A percentile compares a stretch with the other conserved stretches of the same genome.
Evolutionary conservation across 495 filamentous ascomycete species (phyloP).

Genomic region (Podospora comata): DNA sequence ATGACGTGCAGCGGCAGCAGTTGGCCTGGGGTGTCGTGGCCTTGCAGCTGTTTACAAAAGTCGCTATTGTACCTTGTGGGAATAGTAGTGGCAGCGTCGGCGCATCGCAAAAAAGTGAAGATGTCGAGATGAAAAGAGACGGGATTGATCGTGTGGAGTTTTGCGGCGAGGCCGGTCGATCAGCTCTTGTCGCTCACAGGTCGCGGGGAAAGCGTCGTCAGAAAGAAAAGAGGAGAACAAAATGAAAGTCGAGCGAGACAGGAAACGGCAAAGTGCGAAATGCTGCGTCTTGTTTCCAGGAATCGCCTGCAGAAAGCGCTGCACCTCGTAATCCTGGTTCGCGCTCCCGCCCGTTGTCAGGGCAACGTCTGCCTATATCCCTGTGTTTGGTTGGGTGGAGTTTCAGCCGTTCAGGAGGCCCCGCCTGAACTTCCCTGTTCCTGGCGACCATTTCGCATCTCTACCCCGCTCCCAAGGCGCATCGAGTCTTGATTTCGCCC

Average conservation of each 20-base stretch:
- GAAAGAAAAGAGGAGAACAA: slow-evolving; percentile 4
- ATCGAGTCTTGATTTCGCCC: background rate
- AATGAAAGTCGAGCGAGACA: slow-evolving; percentile 1
- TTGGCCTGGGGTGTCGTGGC: background rate
- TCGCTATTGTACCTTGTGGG: slow-evolving; percentile 1
- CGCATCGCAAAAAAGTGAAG: slow-evolving; percentile 17
- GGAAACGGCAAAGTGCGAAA: slow-evolving; percentile 11
- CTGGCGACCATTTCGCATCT: background rate
- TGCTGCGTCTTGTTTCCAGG: slow-evolving; percentile 18
- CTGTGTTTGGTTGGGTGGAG: background rate
- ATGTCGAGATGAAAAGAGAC: background rate
- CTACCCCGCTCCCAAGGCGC: slow-evolving; percentile 10
- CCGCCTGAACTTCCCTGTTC: slow-evolving; percentile 7
- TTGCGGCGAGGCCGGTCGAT: background rate
- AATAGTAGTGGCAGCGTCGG: slow-evolving; percentile 8
- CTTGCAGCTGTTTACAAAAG: slow-evolving; percentile 24
- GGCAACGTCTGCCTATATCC: slow-evolving; percentile 18
- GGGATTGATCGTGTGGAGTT: slow-evolving; percentile 1
- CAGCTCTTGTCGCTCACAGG: background rate
- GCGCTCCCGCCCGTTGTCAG: slow-evolving; percentile 9
- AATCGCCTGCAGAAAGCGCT: slow-evolving; percentile 11
- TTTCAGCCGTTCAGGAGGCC: slow-evolving; percentile 9
- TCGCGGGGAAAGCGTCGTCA: background rate
- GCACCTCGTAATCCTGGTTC: slow-evolving; percentile 15
- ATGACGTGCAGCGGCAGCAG: slow-evolving; percentile 33